These are phyloP conservation scores for Wickerhamomyces kurtzmanii DNA, from an alignment of 805 yeast species.

Conservation along the genomic window DNA sequence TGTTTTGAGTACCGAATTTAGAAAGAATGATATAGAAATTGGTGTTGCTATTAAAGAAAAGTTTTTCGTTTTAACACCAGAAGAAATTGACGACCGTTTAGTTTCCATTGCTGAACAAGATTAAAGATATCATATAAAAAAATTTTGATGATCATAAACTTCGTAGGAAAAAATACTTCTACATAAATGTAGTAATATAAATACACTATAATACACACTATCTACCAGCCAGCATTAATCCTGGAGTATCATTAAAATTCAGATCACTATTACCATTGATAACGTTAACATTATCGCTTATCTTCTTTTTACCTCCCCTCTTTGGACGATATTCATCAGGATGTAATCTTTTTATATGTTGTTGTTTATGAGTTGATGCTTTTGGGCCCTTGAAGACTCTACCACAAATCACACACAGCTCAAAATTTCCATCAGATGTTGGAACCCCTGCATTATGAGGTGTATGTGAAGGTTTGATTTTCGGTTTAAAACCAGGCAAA, in stretches of 20 bases:
- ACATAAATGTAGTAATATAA: too few relatives aligned
- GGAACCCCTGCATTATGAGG: conserved; percentile 13
- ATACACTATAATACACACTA: too few relatives aligned
- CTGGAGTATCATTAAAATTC: too few relatives aligned
- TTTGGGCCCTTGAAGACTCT: conserved; percentile 35
- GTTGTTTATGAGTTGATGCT: conserved; percentile 36
- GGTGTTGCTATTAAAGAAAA: conserved; percentile 74
- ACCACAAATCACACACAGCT: conserved; percentile 31
- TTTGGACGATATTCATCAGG: conserved; percentile 34
- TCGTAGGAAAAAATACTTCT: too few relatives aligned
- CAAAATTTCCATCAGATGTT: conserved; percentile 15
- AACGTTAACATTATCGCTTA: too few relatives aligned
- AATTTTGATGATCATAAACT: too few relatives aligned
- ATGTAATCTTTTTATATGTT: conserved; percentile 34
- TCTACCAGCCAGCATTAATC: too few relatives aligned
- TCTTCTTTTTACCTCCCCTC: conserved; percentile 30
- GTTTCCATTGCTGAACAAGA: conserved; percentile 96
- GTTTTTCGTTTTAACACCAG: conserved; percentile 66
- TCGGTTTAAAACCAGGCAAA: too few relatives aligned
- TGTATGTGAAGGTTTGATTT: too few relatives aligned
- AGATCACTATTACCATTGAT: too few relatives aligned
- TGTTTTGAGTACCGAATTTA: conserved; percentile 84
- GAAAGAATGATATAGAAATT: conserved; percentile 87
- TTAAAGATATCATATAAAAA: conserved; percentile 21
- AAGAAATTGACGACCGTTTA: conserved; percentile 90